These are phyloP conservation scores for Acidiella bohemica DNA, from an alignment of 495 filamentous ascomycete genomes.

Conservation along the genomic window DNA sequence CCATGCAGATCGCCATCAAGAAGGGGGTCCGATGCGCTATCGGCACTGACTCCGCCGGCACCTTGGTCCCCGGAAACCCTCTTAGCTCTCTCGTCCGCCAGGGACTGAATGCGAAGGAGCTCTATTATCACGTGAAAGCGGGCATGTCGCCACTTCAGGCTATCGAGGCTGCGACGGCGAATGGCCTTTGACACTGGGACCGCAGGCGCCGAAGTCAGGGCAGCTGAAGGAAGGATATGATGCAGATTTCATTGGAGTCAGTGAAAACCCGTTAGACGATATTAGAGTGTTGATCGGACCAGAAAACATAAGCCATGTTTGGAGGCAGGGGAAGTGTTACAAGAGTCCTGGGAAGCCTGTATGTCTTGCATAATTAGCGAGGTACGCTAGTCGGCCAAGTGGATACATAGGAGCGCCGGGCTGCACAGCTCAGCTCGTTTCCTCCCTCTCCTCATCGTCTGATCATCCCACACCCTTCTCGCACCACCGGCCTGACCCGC, in stretches of 20 bases:
- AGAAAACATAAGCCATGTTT: conserved; percentile 15
- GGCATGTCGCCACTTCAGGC: conserved; percentile 38
- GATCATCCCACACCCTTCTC: no score
- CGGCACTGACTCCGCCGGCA: conserved; percentile 16
- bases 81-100: conserved; percentile 22
- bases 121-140: conserved; percentile 37
- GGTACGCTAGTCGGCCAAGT: no score
- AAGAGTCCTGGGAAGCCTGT: conserved; percentile 9
- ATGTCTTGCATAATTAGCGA: background rate
- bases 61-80: background rate
- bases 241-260: conserved; percentile 18
- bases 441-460: no score
- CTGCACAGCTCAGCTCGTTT: no score
- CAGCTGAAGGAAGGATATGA: conserved; percentile 18
- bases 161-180: conserved; percentile 41
- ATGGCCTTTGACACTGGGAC: conserved; percentile 20
- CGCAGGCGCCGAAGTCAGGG: conserved; percentile 14
- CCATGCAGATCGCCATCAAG: conserved; percentile 12
- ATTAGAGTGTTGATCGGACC: conserved; percentile 10
- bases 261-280: conserved; percentile 16
- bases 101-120: conserved; percentile 36
- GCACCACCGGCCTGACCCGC: no score
- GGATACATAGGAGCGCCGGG: no score
- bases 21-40: conserved; percentile 16
- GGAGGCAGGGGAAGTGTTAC: conserved; percentile 12